Evolutionary conservation across 1,139 yeast genomes (phyloP).

Genomic region (Meyerozyma elateridarum): DNA sequence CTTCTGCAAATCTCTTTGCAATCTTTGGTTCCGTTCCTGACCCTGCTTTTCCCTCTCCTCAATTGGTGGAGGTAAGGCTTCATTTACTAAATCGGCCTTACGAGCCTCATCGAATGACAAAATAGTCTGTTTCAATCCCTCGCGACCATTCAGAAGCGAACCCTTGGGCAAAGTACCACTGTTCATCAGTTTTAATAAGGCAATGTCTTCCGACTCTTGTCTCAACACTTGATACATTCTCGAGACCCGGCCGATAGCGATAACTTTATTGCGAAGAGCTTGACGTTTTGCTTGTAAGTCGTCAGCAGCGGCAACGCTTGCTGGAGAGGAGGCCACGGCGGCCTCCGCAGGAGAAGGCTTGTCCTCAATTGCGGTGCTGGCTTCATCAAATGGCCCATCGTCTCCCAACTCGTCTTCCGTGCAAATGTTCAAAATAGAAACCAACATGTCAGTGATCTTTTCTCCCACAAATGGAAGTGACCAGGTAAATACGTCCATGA

Average conservation of each 20-base stretch:
- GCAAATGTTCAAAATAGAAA: slow-evolving; percentile 85
- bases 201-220: slow-evolving; percentile 85
- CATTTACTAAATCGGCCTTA: slow-evolving; percentile 76
- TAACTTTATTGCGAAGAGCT: slow-evolving; percentile 78
- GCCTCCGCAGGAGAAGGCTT: slow-evolving; percentile 5
- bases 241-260: slow-evolving; percentile 92
- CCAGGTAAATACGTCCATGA: slow-evolving; percentile 98
- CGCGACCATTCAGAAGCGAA: slow-evolving; percentile 75
- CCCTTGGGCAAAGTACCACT: slow-evolving; percentile 79
- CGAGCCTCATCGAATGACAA: slow-evolving; percentile 81
- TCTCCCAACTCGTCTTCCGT: slow-evolving; percentile 92
- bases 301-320: slow-evolving; percentile 6
- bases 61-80: slow-evolving; percentile 80
- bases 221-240: slow-evolving; percentile 89
- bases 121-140: slow-evolving; percentile 70
- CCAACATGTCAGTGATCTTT: slow-evolving; percentile 88
- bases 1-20: slow-evolving; percentile 41
- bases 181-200: slow-evolving; percentile 67
- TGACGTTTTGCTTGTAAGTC: slow-evolving; percentile 44
- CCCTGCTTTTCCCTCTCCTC: slow-evolving; percentile 51
- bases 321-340: slow-evolving; percentile 9
- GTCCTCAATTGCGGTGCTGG: background rate
- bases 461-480: slow-evolving; percentile 98
- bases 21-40: slow-evolving; percentile 37
- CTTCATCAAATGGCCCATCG: slow-evolving; percentile 47